These are phyloP conservation scores for Ambrosia artemisiifolia DNA, from an alignment of 129 eudicot genomes.

Conservation along the genomic window DNA sequence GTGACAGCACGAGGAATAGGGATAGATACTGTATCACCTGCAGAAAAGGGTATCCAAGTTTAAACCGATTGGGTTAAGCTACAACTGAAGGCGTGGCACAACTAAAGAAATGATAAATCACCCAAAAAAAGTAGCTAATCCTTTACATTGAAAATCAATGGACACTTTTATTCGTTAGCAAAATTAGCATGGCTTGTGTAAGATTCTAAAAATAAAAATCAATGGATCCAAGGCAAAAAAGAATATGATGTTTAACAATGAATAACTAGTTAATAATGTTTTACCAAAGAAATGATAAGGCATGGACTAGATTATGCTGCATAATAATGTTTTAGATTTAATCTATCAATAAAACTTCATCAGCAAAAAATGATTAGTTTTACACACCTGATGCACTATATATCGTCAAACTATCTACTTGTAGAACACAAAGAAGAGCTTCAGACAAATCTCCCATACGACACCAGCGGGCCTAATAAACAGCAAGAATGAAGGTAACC, in stretches of 20 bases:
- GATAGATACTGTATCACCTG: conserved; percentile 82
- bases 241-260: background rate
- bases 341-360: background rate
- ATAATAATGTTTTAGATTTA: background rate
- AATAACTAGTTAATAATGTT: background rate
- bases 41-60: conserved; percentile 23
- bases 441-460: conserved; percentile 69
- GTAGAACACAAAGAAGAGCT: conserved; percentile 80
- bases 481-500: conserved; percentile 5
- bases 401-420: conserved; percentile 64
- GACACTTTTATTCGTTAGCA: background rate
- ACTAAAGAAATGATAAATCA: background rate
- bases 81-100: background rate
- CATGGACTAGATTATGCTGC: background rate
- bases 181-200: background rate
- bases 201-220: conserved; percentile 11
- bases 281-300: background rate
- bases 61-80: conserved; percentile 15
- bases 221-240: conserved; percentile 2
- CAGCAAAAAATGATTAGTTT: background rate
- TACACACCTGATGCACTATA: conserved; percentile 73
- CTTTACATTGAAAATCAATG: conserved; percentile 1
- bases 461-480: conserved; percentile 88
- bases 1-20: conserved; percentile 64
- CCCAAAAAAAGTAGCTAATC: background rate